Evolutionary conservation across 2,329 filamentous ascomycete species (phyloP).

Genomic region (Raffaelea ambrosiae): DNA sequence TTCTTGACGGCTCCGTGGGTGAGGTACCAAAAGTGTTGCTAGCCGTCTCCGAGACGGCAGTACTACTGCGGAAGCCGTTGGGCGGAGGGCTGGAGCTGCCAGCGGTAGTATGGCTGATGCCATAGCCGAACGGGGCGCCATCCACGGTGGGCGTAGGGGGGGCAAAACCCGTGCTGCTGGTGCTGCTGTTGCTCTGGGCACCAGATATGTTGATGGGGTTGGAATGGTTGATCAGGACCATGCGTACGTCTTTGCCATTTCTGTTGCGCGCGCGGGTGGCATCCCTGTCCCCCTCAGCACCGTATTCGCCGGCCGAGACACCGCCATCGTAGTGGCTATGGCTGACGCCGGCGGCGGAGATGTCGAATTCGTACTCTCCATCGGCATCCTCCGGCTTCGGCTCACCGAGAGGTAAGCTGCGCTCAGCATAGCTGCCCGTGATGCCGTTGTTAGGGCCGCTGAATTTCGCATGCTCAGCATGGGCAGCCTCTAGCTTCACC

Average conservation of each 20-base stretch:
- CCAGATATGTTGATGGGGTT: slow-evolving; percentile 1
- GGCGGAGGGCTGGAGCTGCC: neutral
- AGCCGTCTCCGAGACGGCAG: neutral
- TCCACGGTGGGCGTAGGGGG: slow-evolving; percentile 9
- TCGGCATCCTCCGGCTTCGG: slow-evolving; percentile 5
- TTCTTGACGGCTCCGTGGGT: slow-evolving; percentile 35
- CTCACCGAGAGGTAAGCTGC: slow-evolving; percentile 3
- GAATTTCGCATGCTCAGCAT: neutral
- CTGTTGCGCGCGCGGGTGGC: slow-evolving; percentile 4
- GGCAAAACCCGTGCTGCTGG: slow-evolving; percentile 9
- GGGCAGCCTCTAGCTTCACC: neutral
- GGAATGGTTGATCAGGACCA: slow-evolving; percentile 9
- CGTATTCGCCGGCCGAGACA: slow-evolving; percentile 7
- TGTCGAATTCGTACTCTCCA: slow-evolving; percentile 11
- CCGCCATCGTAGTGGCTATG: slow-evolving; percentile 5
- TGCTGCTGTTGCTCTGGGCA: slow-evolving; percentile 7
- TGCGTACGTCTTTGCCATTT: slow-evolving; percentile 8
- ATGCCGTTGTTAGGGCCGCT: too few species aligned
- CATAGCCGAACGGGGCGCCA: neutral
- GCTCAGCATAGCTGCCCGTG: neutral
- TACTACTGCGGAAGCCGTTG: slow-evolving; percentile 1
- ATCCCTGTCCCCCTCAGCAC: neutral
- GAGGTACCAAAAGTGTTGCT: neutral
- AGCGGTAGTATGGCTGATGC: neutral
- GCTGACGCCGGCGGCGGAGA: slow-evolving; percentile 1